Evolutionary conservation across 108 stramenopile species (phyloP).

Genomic region (Cyclotella distinguenda): DNA sequence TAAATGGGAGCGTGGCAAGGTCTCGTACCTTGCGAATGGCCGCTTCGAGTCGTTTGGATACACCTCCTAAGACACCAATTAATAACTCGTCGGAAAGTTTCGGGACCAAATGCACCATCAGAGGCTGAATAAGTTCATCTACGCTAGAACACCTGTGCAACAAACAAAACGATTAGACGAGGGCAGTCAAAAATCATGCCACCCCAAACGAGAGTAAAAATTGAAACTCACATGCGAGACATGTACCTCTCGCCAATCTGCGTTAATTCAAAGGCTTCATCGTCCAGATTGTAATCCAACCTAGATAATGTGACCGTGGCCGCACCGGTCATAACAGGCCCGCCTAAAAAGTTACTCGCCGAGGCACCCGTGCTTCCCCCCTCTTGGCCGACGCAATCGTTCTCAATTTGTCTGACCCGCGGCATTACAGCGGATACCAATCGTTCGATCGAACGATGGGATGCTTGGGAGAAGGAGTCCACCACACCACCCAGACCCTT

Average conservation of each 20-base stretch:
- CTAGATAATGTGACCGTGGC: conserved; percentile 42
- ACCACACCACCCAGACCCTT: conserved; percentile 60
- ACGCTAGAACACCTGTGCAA: conserved; percentile 56
- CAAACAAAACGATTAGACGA: conserved; percentile 9
- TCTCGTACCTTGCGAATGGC: conserved; percentile 68
- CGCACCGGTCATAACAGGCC: conserved; percentile 56
- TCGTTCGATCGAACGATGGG: conserved; percentile 61
- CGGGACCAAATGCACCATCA: conserved; percentile 66
- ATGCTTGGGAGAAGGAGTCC: conserved; percentile 57
- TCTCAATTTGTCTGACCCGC: conserved; percentile 73
- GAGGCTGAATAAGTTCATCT: conserved; percentile 71
- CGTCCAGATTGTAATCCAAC: conserved; percentile 85
- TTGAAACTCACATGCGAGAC: conserved; percentile 51
- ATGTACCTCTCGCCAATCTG: conserved; percentile 84
- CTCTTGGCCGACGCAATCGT: conserved; percentile 77
- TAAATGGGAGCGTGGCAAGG: background rate
- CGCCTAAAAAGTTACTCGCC: conserved; percentile 45
- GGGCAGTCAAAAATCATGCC: background rate
- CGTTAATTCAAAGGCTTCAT: conserved; percentile 71
- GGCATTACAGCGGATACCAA: conserved; percentile 69
- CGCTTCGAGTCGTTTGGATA: conserved; percentile 72
- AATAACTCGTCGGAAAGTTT: conserved; percentile 65
- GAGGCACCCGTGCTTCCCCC: conserved; percentile 18
- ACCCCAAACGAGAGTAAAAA: background rate
- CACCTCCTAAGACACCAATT: conserved; percentile 66